Evolutionary conservation across 164 flowering plant species (phyloP), one percentile per base, ranked within the genome.

Genomic region (Nymphaea colorata): DNA sequence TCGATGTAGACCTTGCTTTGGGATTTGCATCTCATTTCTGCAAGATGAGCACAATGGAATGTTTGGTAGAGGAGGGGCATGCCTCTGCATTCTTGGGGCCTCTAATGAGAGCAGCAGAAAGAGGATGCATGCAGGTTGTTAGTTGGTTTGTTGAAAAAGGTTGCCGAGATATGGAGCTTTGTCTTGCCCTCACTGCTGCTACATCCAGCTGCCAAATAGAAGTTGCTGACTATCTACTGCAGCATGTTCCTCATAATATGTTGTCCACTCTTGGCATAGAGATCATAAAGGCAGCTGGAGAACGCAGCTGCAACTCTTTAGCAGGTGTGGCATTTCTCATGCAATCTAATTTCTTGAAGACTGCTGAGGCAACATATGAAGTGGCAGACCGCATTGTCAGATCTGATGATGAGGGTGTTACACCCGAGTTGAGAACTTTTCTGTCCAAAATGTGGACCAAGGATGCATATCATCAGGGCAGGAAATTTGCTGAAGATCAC

Each of bases 11-110:
- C 76, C 84, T 90, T 65, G 98, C 98, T 36, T 69, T 93, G 77
- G 96, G 98, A n/a, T 90, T 90, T 81, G 96, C 98, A 62, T 90
- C 98, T 3, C 96, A 93, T 77, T 93, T 90, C 70, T 82, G 93
- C 77, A 93, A 93, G 79, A 84, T 90, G 65, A 84, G 84, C 16
- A 93, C 98, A 11, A 93, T 93, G 98, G 93, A 88, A 75, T 93
- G 98, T 69, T 80, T 93, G 41, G 98, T 93, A 55, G 95, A 87
- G 73, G 98, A 90, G 76, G 98, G 98, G 44, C 83, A 88, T 69
- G 95, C 98, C 59, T 77, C 85, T 41, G 93, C 93, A 12, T 93
- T 90, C 75, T 76, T 90, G 72, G 98, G 96, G n/a, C 98, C 98
- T 44, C 68, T 93, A 55, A 87, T 90, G 98, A 83, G 98, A 75